phyloP scores from a whole-genome alignment of 768 basidiomycete genomes.

The Leccinum longicurvipes region DNA sequence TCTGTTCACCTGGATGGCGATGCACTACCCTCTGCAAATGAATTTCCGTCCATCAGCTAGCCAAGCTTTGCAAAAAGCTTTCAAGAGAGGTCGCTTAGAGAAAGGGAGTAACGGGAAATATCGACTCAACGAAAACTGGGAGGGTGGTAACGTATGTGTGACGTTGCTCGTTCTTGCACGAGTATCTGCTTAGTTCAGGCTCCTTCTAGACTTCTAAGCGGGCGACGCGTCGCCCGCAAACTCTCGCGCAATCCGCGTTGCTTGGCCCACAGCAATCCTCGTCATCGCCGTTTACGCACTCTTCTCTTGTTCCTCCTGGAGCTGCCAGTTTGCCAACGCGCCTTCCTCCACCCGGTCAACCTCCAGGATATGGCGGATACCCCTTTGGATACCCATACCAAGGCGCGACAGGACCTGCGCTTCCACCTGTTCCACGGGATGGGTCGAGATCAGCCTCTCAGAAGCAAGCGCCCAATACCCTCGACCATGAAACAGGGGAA shows the following conservation, averaged over 20 bases:
- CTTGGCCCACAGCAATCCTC: constrained; percentile 27
- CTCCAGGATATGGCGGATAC: constrained; percentile 36
- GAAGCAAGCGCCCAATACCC: constrained; percentile 8
- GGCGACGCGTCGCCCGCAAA: constrained; percentile 79
- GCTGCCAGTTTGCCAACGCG: constrained; percentile 34
- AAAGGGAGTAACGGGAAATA: constrained; percentile 75
- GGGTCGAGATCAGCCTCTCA: constrained; percentile 4
- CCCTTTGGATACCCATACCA: constrained; percentile 39
- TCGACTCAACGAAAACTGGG: constrained; percentile 71
- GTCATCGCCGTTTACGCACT: constrained; percentile 58
- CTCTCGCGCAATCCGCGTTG: constrained; percentile 26
- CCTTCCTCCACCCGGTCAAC: constrained; percentile 30
- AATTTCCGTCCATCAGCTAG: constrained; percentile 89
- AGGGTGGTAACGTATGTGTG: constrained; percentile 70
- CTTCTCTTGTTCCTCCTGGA: constrained; percentile 40
- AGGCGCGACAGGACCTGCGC: constrained; percentile 11
- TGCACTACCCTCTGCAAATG: constrained; percentile 76
- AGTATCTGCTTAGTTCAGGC: constrained; percentile 6
- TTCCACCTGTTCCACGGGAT: neutral
- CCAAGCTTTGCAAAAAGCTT: constrained; percentile 86
- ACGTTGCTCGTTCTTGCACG: neutral
- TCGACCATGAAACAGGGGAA: constrained; percentile 36
- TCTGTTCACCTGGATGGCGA: constrained; percentile 80
- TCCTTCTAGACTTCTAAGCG: constrained; percentile 63
- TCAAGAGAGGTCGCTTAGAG: constrained; percentile 74